phyloP scores from a whole-genome alignment of 805 yeast genomes.

The Candida patagonica region DNA sequence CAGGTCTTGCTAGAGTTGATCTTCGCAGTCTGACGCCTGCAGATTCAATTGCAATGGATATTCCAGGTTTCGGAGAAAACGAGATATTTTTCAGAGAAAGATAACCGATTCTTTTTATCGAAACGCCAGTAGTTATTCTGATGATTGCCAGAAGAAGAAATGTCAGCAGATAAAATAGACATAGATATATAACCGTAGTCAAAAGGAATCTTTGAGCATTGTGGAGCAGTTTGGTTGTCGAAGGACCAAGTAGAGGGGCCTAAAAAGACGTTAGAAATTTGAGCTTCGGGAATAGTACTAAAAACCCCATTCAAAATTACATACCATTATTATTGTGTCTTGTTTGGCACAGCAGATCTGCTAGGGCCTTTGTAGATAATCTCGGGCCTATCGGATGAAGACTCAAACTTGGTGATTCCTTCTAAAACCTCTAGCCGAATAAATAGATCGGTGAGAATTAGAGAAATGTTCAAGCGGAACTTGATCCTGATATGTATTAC shows the following conservation, averaged over 20 bases:
- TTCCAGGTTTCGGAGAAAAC: conserved; percentile 27
- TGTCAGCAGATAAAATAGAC: conserved; percentile 24
- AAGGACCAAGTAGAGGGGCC: conserved; percentile 2
- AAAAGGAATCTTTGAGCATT: conserved; percentile 12
- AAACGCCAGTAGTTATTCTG: conserved; percentile 32
- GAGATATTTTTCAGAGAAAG: conserved; percentile 30
- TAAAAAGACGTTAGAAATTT: neutral
- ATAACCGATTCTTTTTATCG: conserved; percentile 34
- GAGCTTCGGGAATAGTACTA: too few relatives aligned
- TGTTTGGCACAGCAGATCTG: too few relatives aligned
- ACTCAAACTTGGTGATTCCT: too few relatives aligned
- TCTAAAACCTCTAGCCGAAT: too few relatives aligned
- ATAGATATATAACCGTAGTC: conserved; percentile 12
- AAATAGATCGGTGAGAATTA: too few relatives aligned
- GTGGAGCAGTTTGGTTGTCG: conserved; percentile 5
- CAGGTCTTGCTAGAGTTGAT: conserved; percentile 34
- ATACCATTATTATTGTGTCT: neutral
- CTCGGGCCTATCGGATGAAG: too few relatives aligned
- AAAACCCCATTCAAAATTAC: too few relatives aligned
- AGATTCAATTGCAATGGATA: conserved; percentile 27
- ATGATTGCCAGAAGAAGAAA: conserved; percentile 30
- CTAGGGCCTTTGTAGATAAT: too few relatives aligned
- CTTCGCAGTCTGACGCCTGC: conserved; percentile 30
- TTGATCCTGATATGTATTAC: too few relatives aligned
- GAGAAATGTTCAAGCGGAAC: too few relatives aligned